Percentiles rank a stretch among this genome's conserved stretches.
Evolutionary conservation across 2,329 filamentous ascomycete species (phyloP).

Genomic region (Emericellopsis atlantica): DNA sequence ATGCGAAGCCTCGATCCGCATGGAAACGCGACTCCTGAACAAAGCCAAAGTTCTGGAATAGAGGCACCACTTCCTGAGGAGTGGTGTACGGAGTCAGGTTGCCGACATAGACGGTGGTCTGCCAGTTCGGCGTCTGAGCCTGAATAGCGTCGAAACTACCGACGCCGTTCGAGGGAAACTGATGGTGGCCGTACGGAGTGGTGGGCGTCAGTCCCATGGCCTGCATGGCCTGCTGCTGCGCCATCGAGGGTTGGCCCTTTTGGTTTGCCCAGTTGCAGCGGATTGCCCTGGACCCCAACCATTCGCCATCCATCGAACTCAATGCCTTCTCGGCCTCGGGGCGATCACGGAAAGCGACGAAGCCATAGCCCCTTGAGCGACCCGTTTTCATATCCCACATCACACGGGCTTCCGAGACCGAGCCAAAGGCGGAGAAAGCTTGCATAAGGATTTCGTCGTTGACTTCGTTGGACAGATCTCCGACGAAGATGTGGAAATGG

Average conservation of each 20-base stretch:
- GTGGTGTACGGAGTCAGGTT: conserved; percentile 97
- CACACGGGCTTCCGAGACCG: conserved; percentile 91
- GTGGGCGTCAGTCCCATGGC: conserved; percentile 98
- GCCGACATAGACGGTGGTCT: conserved; percentile 96
- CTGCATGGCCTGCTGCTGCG: conserved; percentile 92
- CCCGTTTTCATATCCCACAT: conserved; percentile 99
- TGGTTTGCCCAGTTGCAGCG: conserved; percentile 99
- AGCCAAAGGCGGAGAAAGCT: conserved; percentile 91
- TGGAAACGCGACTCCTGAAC: conserved; percentile 97
- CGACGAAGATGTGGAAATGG: conserved; percentile 98
- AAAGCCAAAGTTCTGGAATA: conserved; percentile 98
- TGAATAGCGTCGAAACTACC: conserved; percentile 98
- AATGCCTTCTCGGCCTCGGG: conserved; percentile 89
- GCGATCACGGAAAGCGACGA: conserved; percentile 93
- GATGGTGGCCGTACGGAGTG: conserved; percentile 90
- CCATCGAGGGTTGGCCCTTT: conserved; percentile 98
- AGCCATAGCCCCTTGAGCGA: conserved; percentile 91
- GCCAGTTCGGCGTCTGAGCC: conserved; percentile 90
- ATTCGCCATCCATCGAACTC: conserved; percentile 97
- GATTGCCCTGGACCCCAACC: conserved; percentile 94
- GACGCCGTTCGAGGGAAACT: conserved; percentile 92
- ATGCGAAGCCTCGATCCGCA: conserved; percentile 92
- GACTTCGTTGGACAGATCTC: conserved; percentile 94
- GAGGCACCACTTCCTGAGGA: conserved; percentile 88
- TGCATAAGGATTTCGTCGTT: conserved; percentile 91